Base-by-base conservation (phyloP, 805 yeast species). In the Metschnikowia baotianmanensis region DNA sequence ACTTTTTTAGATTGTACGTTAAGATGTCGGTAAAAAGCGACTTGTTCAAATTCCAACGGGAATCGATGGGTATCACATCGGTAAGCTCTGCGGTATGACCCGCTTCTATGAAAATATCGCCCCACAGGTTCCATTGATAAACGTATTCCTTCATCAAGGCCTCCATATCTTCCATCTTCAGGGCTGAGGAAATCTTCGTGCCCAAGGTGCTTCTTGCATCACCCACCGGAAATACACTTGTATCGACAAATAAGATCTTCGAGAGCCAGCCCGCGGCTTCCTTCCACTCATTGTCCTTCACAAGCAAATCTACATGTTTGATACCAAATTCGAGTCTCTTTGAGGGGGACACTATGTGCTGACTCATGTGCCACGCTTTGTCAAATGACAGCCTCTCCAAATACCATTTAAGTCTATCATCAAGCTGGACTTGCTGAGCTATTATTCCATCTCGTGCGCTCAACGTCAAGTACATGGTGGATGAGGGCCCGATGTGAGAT, bases 401-500 rank as follows among this genome's bases (percentile, higher is more conserved):
- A 43, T 71, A 83, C 96, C 97, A 91, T 4, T 78, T 66, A 32
- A 82, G 73, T 43, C 83, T 77, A 57, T 90, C 98, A 21, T 67
- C 60, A 18, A 83, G 61, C 38, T 79, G 80, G n/a, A 85, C 70
- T 46, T 83, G 87, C 50, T 82, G 76, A 0, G 89, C 88, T 12
- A 80, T 67, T 1, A 91, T 83, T 1, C 83, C 91, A 62, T 89
- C 98, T 34, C 78, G 76, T 0, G 96, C 87, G 55, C 91, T 80
- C 5, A 91, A 69, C 15, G 93, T 68, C 52, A 74, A 85, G 66
- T 83, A 87, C 40, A 71, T 68, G 6, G 68, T 59, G 5, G 61
- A 50, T 0, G 61, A 56, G 0, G 50, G 55, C 2, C 74, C 78
- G 24, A 74, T 62, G 55, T 72, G 71, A 36, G 75, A 76, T 1